Conservation (phyloP, 2,329 filamentous ascomycete species). For the Fusarium sp. region DNA sequence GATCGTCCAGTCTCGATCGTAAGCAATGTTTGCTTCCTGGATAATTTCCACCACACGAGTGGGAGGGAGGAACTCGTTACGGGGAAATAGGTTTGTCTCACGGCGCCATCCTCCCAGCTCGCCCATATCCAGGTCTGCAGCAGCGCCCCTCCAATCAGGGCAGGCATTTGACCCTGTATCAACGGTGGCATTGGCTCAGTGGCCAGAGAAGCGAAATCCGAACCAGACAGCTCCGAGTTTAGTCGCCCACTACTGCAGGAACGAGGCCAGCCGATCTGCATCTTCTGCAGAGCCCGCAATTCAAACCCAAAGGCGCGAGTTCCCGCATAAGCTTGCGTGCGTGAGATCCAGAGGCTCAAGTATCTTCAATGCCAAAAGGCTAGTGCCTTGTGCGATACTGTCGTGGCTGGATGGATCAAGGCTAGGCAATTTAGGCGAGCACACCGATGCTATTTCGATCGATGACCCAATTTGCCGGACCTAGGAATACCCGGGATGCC, state of each 20-base stretch:
- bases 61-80: not conserved
- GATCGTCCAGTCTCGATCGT: not conserved
- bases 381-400: conserved; percentile 31
- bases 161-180: not conserved
- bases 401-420: not conserved
- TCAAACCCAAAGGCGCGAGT: conserved; percentile 20
- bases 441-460: conserved; percentile 16
- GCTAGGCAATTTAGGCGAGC: not conserved
- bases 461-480: conserved; percentile 26
- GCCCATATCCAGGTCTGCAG: not conserved
- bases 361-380: conserved; percentile 7
- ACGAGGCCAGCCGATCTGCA: conserved; percentile 35
- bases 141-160: not conserved
- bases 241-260: conserved; percentile 44
- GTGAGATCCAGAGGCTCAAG: conserved; percentile 6
- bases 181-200: not conserved
- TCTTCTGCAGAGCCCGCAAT: conserved; percentile 16
- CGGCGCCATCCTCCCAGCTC: not conserved
- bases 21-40: not conserved
- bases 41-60: not conserved
- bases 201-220: conserved; percentile 14
- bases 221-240: conserved; percentile 30
- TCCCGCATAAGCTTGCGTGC: conserved; percentile 26
- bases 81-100: conserved; percentile 16
- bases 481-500: not conserved